Base-by-base conservation (phyloP, 139 green algal species). In the Micractinium conductrix region DNA sequence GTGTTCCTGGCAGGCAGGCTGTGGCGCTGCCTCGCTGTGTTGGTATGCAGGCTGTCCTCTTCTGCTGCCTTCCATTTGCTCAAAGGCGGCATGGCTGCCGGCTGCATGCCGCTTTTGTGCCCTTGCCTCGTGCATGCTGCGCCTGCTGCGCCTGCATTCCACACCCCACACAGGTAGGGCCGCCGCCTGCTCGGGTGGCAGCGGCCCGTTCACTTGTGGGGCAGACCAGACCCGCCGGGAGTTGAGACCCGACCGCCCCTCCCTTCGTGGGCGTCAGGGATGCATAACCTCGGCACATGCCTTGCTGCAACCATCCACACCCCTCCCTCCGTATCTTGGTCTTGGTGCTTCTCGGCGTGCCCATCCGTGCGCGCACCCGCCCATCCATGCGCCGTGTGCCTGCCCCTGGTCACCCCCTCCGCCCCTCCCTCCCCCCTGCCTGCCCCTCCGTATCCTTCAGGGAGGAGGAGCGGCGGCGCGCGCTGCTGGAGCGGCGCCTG, bases 381-480 rank as follows among this genome's bases (percentile, higher is more conserved):
- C 5, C 7, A 4, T 19, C 53, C 7, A 62, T 19, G 26, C 53
- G 53, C 19, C 53, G 26, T 62, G n/a, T n/a, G n/a, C n/a, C n/a
- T n/a, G n/a, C n/a, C n/a, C n/a, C n/a, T n/a, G n/a, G n/a, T n/a
- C n/a, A n/a, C n/a, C n/a, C n/a, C 53, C 53, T 62, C 19, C 53
- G 19, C 26, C 19, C 53, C 44, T 65, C n/a, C 73, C 44, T 62
- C 6, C 73, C 44, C 2, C 60, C 26, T 35, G 37, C 62, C 37
- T n/a, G 37, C 7, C 16, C n/a, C n/a, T n/a, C n/a, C n/a, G n/a
- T n/a, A n/a, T 48, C 2, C 28, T 74, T 62, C 78, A 82, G 78
- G 43, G 70, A 86, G 69, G 53, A 62, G 50, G 81, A 79, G 45
- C 44, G 65, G 37, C 67, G 80, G 65, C 80, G 50, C 33, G 17